These are phyloP conservation scores for Pleurotus tuber-regium DNA, from an alignment of 768 basidiomycete genomes.

Conservation along the genomic window DNA sequence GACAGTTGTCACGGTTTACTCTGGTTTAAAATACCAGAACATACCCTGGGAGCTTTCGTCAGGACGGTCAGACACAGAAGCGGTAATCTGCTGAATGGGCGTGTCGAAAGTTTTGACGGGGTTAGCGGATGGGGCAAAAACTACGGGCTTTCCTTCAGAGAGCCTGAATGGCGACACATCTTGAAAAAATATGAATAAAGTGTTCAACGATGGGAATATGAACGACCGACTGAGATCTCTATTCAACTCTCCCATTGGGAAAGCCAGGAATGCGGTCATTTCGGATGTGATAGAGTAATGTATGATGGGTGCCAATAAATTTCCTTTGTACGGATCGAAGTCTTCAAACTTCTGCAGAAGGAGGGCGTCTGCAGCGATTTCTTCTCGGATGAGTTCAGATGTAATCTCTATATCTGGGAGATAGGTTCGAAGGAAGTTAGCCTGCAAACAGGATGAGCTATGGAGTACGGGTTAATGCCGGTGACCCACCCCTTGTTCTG, in stretches of 20 bases:
- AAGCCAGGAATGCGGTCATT: conserved; percentile 38
- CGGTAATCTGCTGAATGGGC: conserved; percentile 63
- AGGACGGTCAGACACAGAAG: conserved; percentile 22
- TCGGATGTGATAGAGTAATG: conserved; percentile 20
- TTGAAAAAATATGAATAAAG: conserved; percentile 22
- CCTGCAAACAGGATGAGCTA: conserved; percentile 34
- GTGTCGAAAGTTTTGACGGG: conserved; percentile 54
- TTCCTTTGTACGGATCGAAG: conserved; percentile 61
- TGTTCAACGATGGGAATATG: background rate
- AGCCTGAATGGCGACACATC: conserved; percentile 48
- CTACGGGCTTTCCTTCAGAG: conserved; percentile 21
- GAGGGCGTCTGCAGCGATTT: conserved; percentile 46
- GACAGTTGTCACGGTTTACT: background rate
- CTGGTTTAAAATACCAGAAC: no score
- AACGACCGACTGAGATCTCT: conserved; percentile 56
- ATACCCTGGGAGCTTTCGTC: background rate
- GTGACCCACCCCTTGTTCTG: conserved; percentile 62
- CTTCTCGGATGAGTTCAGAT: conserved; percentile 58
- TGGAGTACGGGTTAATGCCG: background rate
- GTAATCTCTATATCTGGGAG: conserved; percentile 76
- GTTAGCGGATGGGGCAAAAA: conserved; percentile 38
- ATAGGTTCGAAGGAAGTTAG: conserved; percentile 67
- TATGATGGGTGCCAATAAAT: conserved; percentile 43
- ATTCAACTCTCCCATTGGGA: conserved; percentile 63
- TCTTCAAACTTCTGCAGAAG: conserved; percentile 27